Evolutionary conservation across 352 stramenopile genomes (phyloP).

Genomic region (Globisporangium spiculum): DNA sequence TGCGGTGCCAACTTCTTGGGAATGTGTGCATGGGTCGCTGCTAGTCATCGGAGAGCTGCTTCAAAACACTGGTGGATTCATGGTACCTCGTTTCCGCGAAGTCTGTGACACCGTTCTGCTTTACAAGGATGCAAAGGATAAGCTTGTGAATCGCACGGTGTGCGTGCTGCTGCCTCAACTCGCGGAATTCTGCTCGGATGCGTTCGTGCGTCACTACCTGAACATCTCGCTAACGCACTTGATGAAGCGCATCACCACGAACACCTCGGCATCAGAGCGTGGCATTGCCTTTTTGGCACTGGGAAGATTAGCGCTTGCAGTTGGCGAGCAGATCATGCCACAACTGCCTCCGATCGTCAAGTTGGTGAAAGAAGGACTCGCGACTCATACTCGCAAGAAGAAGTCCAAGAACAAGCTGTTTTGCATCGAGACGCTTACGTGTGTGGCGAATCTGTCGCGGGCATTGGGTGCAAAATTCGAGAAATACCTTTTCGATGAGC

Average conservation of each 20-base stretch:
- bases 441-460: constrained; percentile 71
- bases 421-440: constrained; percentile 81
- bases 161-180: constrained; percentile 92
- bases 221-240: constrained; percentile 77
- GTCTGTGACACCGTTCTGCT: constrained; percentile 92
- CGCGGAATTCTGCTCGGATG: constrained; percentile 89
- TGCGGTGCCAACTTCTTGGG: constrained; percentile 46
- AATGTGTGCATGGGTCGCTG: constrained; percentile 93
- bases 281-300: constrained; percentile 91
- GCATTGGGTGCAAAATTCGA: constrained; percentile 64
- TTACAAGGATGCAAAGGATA: constrained; percentile 90
- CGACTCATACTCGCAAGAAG: constrained; percentile 44
- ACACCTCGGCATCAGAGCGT: constrained; percentile 55
- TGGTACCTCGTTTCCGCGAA: constrained; percentile 96
- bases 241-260: constrained; percentile 74
- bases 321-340: constrained; percentile 86
- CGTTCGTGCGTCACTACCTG: constrained; percentile 94
- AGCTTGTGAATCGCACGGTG: constrained; percentile 77
- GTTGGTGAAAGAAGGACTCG: constrained; percentile 71
- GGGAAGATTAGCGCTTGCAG: constrained; percentile 89
- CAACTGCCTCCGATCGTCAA: constrained; percentile 78
- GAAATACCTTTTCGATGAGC: constrained; percentile 60
- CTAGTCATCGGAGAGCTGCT: constrained; percentile 95
- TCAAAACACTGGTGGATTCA: constrained; percentile 94
- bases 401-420: constrained; percentile 74